Base-by-base conservation (phyloP, 331 rosid species). In the Stylosanthes scabra region DNA sequence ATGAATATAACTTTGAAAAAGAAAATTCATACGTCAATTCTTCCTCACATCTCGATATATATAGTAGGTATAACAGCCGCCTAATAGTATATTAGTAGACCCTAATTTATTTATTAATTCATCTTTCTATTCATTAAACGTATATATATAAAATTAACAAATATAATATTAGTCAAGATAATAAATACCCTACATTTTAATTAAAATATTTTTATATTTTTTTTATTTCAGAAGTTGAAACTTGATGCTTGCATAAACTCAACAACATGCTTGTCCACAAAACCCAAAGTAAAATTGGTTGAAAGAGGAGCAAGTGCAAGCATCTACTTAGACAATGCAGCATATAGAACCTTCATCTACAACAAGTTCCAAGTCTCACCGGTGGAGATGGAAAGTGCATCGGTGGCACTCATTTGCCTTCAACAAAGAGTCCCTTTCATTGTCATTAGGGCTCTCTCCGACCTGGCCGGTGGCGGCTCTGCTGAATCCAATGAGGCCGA, bases 381-480 rank as follows among this genome's bases (percentile, higher is more conserved):
- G 0, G 84, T 85, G 1, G 92, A 90, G 70, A 90, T 87, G 92
- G 92, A 90, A 63, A 85, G 83, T 69, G 89, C 90, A 1, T 56
- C 89, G 0, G 86, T 86, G 15, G 96, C 96, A 3, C 81, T 87
- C 7, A 61, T 87, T 6, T 78, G 88, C 50, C 54, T 58, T 1
- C 89, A 89, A 31, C 89, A 89, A 42, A 78, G 34, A 44, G 46
- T 70, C 6, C 83, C 92, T 0, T 87, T 85, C 78, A 89, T 87
- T 40, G 69, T 69, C 31, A 12, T 87, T 8, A 80, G 96, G 60
- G 85, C 89, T 61, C 71, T 87, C 71, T 87, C 90, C 1, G 87
- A 85, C 80, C 74, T 89, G 72, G 90, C 91, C 45, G 92, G 92
- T 0, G 87, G 89, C 1, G 85, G 87, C 67, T 60, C 83, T 2